Base-by-base conservation (phyloP, 768 basidiomycete genomes). In the Psilocybe tampanensis region DNA sequence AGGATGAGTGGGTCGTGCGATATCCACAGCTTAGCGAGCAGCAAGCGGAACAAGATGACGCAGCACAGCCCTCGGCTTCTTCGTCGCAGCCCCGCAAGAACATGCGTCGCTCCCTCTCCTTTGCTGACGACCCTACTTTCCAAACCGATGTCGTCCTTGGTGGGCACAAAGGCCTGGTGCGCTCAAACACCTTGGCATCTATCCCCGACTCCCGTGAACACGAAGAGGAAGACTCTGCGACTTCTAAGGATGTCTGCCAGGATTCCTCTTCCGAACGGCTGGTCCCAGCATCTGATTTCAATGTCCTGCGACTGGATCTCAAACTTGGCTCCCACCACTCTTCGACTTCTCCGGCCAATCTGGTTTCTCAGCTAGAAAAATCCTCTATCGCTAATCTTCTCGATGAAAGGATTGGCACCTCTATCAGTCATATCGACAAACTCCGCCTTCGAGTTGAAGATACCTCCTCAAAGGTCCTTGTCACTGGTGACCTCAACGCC, bases 401-500 rank as follows among this genome's bases (percentile, higher is more conserved):
- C 42, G 92, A 94, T 68, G 92, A 92, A 56, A 88, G 94, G 36
- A 85, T 99, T 64, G 76, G 77, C 15, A 72, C 85, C 21, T 84
- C 94, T 19, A 72, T 92, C 54, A 79, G 80, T 21, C 95, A 98
- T 69, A 84, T 98, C 58, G 83, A 89, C 58, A 90, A 89, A 63
- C 88, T 99, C 60, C 88, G 89, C 32, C 80, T 84, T 48, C 92
- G 97, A 39, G 87, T 98, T 13, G 80, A 90, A 69, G 95, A 98
- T 71, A 94, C 88, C 6, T 90, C 93, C 1, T 96, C 94, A 66
- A 94, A 97, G 71, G 94, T 99, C 48, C 86, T 99, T 61, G 94
- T 99, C 56, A 98, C 97, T 21, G 97, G 97, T 58, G 97, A 99
- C 70, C 81, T 99, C 57, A 99, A 99, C 70, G 91, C 97, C 33